A percentile compares a stretch with the other conserved stretches of the same genome.
Evolutionary conservation across 169 alveolate genomes (phyloP).

Genomic region (Eimeria sp.): DNA sequence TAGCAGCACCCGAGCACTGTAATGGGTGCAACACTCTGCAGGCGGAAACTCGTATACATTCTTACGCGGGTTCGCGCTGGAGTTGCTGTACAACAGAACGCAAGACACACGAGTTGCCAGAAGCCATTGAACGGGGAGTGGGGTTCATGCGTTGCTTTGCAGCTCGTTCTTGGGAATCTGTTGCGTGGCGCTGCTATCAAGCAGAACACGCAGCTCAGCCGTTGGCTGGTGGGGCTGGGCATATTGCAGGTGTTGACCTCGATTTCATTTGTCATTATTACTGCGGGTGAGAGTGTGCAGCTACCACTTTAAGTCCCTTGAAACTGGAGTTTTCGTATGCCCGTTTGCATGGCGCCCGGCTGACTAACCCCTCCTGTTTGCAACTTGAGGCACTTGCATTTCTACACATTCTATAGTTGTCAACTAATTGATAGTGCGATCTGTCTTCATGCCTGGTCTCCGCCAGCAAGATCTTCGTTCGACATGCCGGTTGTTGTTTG

Average conservation of each 20-base stretch:
- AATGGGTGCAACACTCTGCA: no score
- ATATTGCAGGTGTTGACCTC: conserved; percentile 57
- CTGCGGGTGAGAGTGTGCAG: conserved; percentile 75
- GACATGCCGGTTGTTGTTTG: not conserved
- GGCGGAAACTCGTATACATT: no score
- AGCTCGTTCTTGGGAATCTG: conserved; percentile 76
- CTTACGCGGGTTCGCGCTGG: not conserved
- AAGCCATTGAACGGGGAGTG: not conserved
- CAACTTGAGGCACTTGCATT: not conserved
- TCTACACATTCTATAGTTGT: not conserved
- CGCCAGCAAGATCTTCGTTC: not conserved
- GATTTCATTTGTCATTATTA: conserved; percentile 35
- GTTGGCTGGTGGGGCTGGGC: conserved; percentile 72
- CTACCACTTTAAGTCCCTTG: not conserved
- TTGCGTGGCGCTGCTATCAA: conserved; percentile 74
- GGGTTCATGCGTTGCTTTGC: not conserved
- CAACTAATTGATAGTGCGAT: no score
- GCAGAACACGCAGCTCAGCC: conserved; percentile 74
- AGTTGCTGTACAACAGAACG: not conserved
- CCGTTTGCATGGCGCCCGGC: not conserved
- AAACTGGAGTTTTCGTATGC: not conserved
- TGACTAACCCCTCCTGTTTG: not conserved
- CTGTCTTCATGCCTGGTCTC: not conserved
- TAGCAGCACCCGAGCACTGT: no score
- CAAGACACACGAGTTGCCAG: not conserved